These are phyloP conservation scores for Lactarius trivialis DNA, from an alignment of 768 basidiomycete genomes.

Conservation along the genomic window DNA sequence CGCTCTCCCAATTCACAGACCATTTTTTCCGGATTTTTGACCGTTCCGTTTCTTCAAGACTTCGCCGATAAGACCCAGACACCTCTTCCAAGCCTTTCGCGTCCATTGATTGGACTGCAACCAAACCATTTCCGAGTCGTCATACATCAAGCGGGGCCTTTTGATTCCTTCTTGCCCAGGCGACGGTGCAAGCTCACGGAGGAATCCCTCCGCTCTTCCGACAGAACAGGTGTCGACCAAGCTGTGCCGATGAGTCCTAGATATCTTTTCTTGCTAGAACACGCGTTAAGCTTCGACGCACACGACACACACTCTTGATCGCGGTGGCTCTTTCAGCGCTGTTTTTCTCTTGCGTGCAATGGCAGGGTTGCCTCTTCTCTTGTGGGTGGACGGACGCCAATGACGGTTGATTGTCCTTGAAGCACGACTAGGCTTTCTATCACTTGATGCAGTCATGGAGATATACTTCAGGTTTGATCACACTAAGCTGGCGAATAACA, in stretches of 20 bases:
- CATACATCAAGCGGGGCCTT: background rate
- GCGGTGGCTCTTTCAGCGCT: background rate
- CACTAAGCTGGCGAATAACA: constrained; percentile 4
- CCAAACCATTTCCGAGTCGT: background rate
- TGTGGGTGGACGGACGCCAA: background rate
- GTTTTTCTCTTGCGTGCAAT: background rate
- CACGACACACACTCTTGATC: background rate
- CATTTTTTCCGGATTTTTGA: constrained; percentile 9
- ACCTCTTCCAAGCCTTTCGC: background rate
- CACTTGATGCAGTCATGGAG: constrained; percentile 6
- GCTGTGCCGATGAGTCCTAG: background rate
- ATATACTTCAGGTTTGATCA: constrained; percentile 11
- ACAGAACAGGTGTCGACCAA: background rate
- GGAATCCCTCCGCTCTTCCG: background rate
- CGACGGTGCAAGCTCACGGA: background rate
- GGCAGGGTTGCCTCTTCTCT: background rate
- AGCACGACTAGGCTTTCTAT: background rate
- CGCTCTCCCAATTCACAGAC: background rate
- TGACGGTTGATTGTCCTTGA: background rate
- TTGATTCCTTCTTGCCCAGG: background rate
- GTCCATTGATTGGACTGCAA: background rate
- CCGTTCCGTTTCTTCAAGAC: constrained; percentile 7
- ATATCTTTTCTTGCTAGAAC: background rate
- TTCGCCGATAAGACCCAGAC: background rate
- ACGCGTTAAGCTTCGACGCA: background rate